These are phyloP conservation scores for Xanthoconium purpureum DNA, from an alignment of 768 basidiomycete species.

Conservation along the genomic window DNA sequence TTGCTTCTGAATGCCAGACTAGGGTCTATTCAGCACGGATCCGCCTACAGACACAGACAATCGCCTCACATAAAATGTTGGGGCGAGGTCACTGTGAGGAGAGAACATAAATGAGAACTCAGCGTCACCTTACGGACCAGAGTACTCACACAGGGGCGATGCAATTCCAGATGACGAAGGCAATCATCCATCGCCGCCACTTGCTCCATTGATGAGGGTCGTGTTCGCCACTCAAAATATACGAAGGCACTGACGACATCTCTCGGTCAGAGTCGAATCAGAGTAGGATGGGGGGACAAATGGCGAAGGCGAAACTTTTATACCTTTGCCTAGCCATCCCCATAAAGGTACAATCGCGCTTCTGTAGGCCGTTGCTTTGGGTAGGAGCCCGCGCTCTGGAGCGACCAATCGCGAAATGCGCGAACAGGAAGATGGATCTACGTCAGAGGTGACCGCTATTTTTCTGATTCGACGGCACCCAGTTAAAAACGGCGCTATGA, in stretches of 20 bases:
- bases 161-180: constrained; percentile 28
- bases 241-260: constrained; percentile 23
- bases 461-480: constrained; percentile 11
- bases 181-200: constrained; percentile 26
- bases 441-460: constrained; percentile 6
- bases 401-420: constrained; percentile 22
- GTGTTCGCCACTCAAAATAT: constrained; percentile 17
- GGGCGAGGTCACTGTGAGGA: constrained; percentile 20
- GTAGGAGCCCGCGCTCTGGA: background rate
- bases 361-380: background rate
- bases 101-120: background rate
- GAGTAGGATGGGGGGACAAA: background rate
- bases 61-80: constrained; percentile 28
- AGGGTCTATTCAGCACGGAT: constrained; percentile 1
- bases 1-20: constrained; percentile 31
- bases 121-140: background rate
- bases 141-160: constrained; percentile 30
- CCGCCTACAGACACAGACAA: background rate
- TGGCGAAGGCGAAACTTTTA: constrained; percentile 10
- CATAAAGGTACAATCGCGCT: background rate
- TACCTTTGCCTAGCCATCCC: constrained; percentile 4
- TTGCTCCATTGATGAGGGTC: constrained; percentile 30
- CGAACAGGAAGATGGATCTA: constrained; percentile 1
- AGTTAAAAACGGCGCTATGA: background rate
- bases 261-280: background rate